Evolutionary conservation across 495 filamentous ascomycete species (phyloP).

Genomic region (Oidiodendron maius): DNA sequence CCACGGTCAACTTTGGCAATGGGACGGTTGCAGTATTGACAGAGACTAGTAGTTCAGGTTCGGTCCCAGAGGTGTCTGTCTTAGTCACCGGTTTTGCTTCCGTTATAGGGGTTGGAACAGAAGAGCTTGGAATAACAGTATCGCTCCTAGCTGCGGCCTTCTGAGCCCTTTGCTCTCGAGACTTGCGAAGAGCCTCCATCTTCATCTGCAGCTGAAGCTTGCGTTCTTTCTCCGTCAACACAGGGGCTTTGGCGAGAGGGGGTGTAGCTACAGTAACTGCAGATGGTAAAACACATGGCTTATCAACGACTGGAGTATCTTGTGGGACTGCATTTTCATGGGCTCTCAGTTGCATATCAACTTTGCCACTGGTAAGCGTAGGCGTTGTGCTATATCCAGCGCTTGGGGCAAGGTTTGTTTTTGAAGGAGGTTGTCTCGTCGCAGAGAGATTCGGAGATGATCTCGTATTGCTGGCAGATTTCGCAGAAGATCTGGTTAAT

Average conservation of each 20-base stretch:
- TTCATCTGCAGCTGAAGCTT: slow-evolving; percentile 25
- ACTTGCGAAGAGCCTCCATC: slow-evolving; percentile 27
- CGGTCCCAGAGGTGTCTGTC: not conserved
- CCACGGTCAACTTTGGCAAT: not conserved
- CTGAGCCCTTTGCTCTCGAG: slow-evolving; percentile 20
- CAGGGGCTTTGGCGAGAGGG: slow-evolving; percentile 11
- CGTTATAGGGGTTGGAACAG: slow-evolving; percentile 3
- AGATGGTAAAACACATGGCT: slow-evolving; percentile 10
- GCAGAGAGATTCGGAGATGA: not conserved
- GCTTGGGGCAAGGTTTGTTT: not conserved
- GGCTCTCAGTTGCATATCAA: not conserved
- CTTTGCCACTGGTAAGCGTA: not conserved
- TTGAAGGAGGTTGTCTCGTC: not conserved
- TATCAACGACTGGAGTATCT: not conserved
- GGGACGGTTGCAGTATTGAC: not conserved
- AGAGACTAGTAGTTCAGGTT: not conserved
- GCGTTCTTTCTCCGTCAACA: slow-evolving; percentile 20
- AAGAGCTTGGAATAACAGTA: not conserved
- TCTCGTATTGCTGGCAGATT: slow-evolving; percentile 1
- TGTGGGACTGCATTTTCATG: not conserved
- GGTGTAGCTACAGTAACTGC: slow-evolving; percentile 10
- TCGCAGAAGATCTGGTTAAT: slow-evolving; percentile 3
- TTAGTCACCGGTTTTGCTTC: not conserved
- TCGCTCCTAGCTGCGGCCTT: slow-evolving; percentile 20
- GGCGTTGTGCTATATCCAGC: too few species aligned